These are phyloP conservation scores for Eryngium alpinum DNA, from an alignment of 140 eudicot genomes.

Conservation along the genomic window DNA sequence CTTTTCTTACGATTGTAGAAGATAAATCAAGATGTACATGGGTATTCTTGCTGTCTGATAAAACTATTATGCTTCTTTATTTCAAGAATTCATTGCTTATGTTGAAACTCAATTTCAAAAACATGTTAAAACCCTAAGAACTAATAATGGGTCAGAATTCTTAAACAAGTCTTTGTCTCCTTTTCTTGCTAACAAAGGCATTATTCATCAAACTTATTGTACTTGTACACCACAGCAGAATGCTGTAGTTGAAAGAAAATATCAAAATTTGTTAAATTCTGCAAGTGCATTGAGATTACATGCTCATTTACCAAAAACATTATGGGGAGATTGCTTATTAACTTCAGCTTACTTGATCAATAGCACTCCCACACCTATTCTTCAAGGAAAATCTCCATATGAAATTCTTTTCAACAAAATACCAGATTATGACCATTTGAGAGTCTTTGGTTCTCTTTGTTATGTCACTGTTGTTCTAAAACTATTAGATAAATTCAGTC, in stretches of 20 bases:
- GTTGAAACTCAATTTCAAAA: background rate
- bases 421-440: background rate
- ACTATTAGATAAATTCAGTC: background rate
- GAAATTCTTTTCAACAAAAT: background rate
- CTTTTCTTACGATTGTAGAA: constrained; percentile 13
- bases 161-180: background rate
- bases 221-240: constrained; percentile 19
- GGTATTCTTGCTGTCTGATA: background rate
- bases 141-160: constrained; percentile 10
- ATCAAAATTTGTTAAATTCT: background rate
- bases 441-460: background rate
- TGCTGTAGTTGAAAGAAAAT: background rate
- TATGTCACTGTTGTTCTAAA: background rate
- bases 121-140: rapidly evolving
- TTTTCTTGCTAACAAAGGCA: background rate
- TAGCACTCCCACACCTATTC: background rate
- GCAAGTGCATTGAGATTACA: background rate
- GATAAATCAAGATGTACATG: background rate
- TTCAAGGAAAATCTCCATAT: background rate
- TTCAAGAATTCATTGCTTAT: background rate
- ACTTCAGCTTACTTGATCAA: background rate
- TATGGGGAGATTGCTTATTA: background rate
- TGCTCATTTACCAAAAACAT: background rate
- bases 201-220: background rate
- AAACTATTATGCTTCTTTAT: background rate